phyloP scores from a whole-genome alignment of 345 rosid genomes.

The Eucalyptus pauciflora region DNA sequence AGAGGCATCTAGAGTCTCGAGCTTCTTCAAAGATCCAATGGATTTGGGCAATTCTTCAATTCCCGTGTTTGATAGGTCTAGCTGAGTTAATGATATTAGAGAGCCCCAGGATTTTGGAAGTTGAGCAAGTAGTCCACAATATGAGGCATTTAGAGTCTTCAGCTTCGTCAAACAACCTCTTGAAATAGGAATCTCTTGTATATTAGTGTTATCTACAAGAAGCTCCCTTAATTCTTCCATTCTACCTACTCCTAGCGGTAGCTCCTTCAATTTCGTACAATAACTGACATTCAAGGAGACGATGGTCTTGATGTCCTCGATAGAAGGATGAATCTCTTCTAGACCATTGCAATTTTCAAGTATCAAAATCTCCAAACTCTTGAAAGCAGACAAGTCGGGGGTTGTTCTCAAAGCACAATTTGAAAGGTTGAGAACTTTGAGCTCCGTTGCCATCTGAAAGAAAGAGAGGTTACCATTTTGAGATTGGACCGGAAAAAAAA shows the following conservation, averaged over 20 bases:
- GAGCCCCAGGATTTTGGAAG: too few species aligned
- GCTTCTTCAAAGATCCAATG: too few species aligned
- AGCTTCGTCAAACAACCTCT: too few species aligned
- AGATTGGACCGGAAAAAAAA: too few species aligned
- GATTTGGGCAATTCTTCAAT: too few species aligned
- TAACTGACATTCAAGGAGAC: accelerated
- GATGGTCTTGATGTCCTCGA: accelerated
- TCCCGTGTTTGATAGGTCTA: accelerated
- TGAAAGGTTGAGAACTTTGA: accelerated
- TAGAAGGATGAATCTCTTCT: too few species aligned
- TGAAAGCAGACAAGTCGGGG: background rate
- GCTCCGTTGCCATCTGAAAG: background rate
- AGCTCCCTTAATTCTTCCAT: too few species aligned
- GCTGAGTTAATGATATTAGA: accelerated
- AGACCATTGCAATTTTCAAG: accelerated
- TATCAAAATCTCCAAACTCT: too few species aligned
- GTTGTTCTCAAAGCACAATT: background rate
- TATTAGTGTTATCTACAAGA: accelerated
- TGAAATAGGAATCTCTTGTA: too few species aligned
- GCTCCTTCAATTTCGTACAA: too few species aligned
- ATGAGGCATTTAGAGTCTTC: accelerated
- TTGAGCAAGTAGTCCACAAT: too few species aligned
- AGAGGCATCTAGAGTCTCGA: accelerated
- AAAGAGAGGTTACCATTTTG: background rate
- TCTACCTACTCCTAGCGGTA: too few species aligned